phyloP scores from a whole-genome alignment of 352 stramenopile species.

The Globisporangium megalacanthum region DNA sequence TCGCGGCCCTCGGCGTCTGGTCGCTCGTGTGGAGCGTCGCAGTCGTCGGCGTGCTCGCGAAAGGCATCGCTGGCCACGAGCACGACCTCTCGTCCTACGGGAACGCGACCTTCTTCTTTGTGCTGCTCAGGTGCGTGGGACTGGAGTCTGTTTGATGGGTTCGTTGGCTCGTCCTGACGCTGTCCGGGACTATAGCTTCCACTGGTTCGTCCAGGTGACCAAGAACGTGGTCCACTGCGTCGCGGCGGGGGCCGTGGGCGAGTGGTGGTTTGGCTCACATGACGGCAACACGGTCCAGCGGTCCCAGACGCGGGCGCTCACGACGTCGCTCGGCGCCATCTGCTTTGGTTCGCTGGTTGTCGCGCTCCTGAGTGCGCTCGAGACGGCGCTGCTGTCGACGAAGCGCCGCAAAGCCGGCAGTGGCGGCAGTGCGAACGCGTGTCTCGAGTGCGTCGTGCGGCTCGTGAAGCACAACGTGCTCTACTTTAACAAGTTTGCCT shows the following conservation, averaged over 20 bases:
- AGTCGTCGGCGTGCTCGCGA: conserved; percentile 66
- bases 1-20: conserved; percentile 62
- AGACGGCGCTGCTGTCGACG: conserved; percentile 61
- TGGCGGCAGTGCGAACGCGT: conserved; percentile 59
- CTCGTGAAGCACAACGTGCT: conserved; percentile 68
- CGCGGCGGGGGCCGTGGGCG: conserved; percentile 65
- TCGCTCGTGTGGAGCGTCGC: conserved; percentile 73
- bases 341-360: conserved; percentile 81
- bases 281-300: conserved; percentile 70
- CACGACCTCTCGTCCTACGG: conserved; percentile 59
- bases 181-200: conserved; percentile 37
- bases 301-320: conserved; percentile 53
- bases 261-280: conserved; percentile 83
- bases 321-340: conserved; percentile 78
- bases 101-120: conserved; percentile 81
- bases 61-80: conserved; percentile 28
- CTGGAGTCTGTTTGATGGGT: not conserved
- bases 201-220: conserved; percentile 80
- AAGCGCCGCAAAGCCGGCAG: conserved; percentile 50
- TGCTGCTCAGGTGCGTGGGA: conserved; percentile 64
- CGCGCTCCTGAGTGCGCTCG: conserved; percentile 55
- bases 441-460: conserved; percentile 73
- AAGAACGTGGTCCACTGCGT: conserved; percentile 87
- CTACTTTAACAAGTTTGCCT: conserved; percentile 88
- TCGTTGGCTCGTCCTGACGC: not conserved